Base-by-base conservation (phyloP, 495 filamentous ascomycete species). In the Talaromyces adpressus region DNA sequence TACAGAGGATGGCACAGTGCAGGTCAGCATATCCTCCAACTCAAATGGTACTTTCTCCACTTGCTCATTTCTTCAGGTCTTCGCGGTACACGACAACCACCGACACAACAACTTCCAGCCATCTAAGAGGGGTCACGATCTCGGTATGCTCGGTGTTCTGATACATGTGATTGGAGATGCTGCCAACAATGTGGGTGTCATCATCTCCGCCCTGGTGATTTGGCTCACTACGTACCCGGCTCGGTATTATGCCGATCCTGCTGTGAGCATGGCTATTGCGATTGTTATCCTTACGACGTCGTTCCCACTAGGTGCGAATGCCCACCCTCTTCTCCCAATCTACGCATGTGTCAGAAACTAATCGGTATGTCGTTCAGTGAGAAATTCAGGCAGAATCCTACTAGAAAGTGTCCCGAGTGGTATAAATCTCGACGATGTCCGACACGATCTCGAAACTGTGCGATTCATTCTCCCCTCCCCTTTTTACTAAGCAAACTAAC, bases 341-440 rank as follows among this genome's bases (percentile, higher is more conserved):
- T n/a, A n/a, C n/a, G n/a, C n/a, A n/a, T n/a, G n/a, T 39, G 41
- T 22, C 18, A 6, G 6, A 59, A 58, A 20, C 65, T 66, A 18
- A 69, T 57, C n/a, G n/a, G 12, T 30, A 12, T 20, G n/a, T 60
- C 4, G 8, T 9, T 29, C 51, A 78, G 77, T 81, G 47, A 74
- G 73, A 39, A 67, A 67, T 22, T 64, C 71, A 7, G 81, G 81
- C 12, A 51, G 65, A 12, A 92, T 96, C 51, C 80, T 97, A 8
- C 82, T 97, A 1, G 91, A 96, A 72, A 91, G 91, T 39, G 91
- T 89, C 0, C 93, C 93, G 0, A 85, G 85, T 11, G 87, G 88
- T 14, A 85, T 97, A 66, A 81, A 87, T 30, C 75, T 91, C 60
- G 82, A 84, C 51, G 87, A 96, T 63, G 89, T 97, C 70, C 86